Evolutionary conservation across 768 basidiomycete genomes (phyloP), one percentile per base, ranked within the genome.

Genomic region (Cystoderma amianthinum): DNA sequence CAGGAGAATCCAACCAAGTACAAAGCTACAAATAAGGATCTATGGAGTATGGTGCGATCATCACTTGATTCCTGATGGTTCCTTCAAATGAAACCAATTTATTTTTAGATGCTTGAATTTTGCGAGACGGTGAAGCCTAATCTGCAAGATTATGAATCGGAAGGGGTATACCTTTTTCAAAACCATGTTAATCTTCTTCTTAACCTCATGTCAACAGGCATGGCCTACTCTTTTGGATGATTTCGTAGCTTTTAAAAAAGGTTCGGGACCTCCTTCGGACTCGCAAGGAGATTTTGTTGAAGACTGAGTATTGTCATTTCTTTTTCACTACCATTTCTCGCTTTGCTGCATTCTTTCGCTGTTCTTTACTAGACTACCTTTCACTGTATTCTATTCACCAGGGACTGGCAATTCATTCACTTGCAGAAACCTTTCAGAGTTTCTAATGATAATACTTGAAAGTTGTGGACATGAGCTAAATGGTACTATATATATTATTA

Each of bases 181-280:
- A 19, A 36, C 39, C 36, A 16, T 36, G 34, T 42, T 30, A 9
- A 30, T 15, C 10, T 30, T 9, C 15, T 36, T 36, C 34, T 12
- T 19, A n/a, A 36, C 21, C 6, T 39, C 17, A n/a, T 43, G 45
- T 17, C 20, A 22, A 9, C 45, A 87, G 85, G 82, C 85, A 23
- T 90, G 88, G 88, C 88, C 88, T 1, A 84, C 85, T 11, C 64
- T 88, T 47, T 61, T 90, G 34, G 88, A 91, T 51, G 80, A 87
- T 46, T 91, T 90, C 52, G 85, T 80, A 4, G 55, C 56, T 2
- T 87, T 80, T 83, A 86, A 82, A 56, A 71, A 28, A 28, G 25
- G n/a, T n/a, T n/a, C n/a, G n/a, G n/a, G n/a, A n/a, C n/a, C n/a
- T n/a, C n/a, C n/a, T n/a, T n/a, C n/a, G n/a, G n/a, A n/a, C n/a